Evolutionary conservation across 176 grass and related monocot genomes (phyloP).

Genomic region (Ensete ventricosum): DNA sequence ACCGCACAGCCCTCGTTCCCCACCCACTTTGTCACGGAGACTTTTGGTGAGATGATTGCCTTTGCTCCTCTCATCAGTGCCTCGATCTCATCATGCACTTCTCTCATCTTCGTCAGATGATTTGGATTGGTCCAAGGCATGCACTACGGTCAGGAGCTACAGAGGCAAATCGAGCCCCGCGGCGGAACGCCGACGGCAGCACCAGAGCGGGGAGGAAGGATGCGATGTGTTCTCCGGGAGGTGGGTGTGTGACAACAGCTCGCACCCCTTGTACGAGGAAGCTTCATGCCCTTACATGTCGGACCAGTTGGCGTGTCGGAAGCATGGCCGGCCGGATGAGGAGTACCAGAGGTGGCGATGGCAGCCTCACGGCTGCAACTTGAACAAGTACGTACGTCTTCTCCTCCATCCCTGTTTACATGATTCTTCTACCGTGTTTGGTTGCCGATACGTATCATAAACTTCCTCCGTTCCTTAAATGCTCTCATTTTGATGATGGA

Average conservation of each 20-base stretch:
- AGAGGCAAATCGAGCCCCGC: not conserved
- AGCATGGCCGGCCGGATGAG: constrained; percentile 16
- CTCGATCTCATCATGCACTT: not conserved
- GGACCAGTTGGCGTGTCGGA: constrained; percentile 12
- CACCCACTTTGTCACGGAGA: not conserved
- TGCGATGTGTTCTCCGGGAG: constrained; percentile 11
- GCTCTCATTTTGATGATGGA: no score
- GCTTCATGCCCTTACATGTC: constrained; percentile 11
- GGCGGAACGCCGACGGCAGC: not conserved
- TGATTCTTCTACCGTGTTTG: not conserved
- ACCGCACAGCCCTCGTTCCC: not conserved
- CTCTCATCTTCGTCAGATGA: not conserved
- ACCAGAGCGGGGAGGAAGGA: not conserved
- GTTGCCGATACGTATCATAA: no score
- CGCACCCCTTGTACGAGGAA: constrained; percentile 15
- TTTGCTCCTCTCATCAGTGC: not conserved
- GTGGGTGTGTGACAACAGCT: constrained; percentile 12
- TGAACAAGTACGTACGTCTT: constrained; percentile 16
- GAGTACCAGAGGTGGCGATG: constrained; percentile 23
- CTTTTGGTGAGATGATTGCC: not conserved
- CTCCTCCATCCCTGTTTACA: not conserved
- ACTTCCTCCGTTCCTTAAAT: no score
- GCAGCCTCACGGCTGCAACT: constrained; percentile 11
- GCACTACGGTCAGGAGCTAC: not conserved
- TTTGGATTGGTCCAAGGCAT: constrained; percentile 14